phyloP scores from a whole-genome alignment of 2,329 filamentous ascomycete genomes.

The Aspergillus awamori region DNA sequence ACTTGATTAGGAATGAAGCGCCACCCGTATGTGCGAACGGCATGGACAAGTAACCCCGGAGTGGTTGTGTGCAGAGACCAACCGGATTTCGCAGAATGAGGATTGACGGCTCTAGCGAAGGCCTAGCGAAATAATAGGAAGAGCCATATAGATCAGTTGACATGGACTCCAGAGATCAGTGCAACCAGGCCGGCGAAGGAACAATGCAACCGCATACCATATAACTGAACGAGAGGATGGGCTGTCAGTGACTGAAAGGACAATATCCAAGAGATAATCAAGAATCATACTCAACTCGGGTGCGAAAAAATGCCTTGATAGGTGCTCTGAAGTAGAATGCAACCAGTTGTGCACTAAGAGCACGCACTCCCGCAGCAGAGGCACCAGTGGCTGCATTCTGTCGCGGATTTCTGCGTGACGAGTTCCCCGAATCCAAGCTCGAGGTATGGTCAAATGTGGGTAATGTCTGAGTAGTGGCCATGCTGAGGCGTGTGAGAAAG shows the following conservation, averaged over 20 bases:
- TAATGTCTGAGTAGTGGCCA: constrained; percentile 15
- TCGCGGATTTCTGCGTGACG: constrained; percentile 50
- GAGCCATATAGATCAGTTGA: constrained; percentile 12
- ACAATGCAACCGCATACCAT: constrained; percentile 45
- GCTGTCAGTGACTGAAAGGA: neutral
- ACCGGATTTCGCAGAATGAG: constrained; percentile 47
- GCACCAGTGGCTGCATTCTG: constrained; percentile 69
- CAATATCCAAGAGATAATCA: neutral
- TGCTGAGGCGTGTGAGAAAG: neutral
- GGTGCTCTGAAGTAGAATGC: constrained; percentile 92
- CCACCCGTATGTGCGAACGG: constrained; percentile 65
- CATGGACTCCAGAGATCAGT: neutral
- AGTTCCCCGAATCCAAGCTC: constrained; percentile 25
- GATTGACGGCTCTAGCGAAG: constrained; percentile 66
- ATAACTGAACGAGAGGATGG: constrained; percentile 43
- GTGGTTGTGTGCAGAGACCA: constrained; percentile 66
- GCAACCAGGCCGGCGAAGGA: neutral
- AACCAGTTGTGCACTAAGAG: constrained; percentile 78
- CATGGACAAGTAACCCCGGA: constrained; percentile 63
- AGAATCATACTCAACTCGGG: constrained; percentile 75
- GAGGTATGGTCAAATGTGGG: constrained; percentile 17
- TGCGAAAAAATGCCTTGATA: constrained; percentile 89
- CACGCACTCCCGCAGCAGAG: constrained; percentile 83
- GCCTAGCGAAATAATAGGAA: constrained; percentile 45
- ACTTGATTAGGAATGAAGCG: constrained; percentile 66